Conservation (phyloP, 805 yeast species). For the Isabelozyma pseudorhagii region DNA sequence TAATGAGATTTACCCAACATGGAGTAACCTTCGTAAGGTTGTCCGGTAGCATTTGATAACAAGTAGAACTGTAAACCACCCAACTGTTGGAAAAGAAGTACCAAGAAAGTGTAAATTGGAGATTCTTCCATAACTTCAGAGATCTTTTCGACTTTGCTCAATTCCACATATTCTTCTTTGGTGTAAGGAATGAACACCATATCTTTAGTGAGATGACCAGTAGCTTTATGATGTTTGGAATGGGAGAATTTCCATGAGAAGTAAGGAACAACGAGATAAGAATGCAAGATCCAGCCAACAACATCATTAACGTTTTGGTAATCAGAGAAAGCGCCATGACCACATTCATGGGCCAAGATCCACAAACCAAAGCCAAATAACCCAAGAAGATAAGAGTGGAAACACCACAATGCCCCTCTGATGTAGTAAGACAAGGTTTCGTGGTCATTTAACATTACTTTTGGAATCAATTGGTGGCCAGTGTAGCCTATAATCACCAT, state of each 20-base stretch:
- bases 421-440: constrained; percentile 14
- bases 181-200: constrained; percentile 59
- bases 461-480: constrained; percentile 44
- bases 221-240: constrained; percentile 61
- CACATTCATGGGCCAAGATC: constrained; percentile 66
- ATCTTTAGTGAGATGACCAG: constrained; percentile 59
- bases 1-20: constrained; percentile 47
- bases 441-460: constrained; percentile 22
- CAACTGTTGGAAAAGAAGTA: constrained; percentile 50
- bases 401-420: constrained; percentile 42
- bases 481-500: constrained; percentile 41
- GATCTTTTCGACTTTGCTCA: constrained; percentile 27
- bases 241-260: constrained; percentile 63
- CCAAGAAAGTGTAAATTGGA: constrained; percentile 45
- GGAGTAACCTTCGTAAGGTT: constrained; percentile 38
- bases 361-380: constrained; percentile 57
- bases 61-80: constrained; percentile 55
- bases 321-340: constrained; percentile 61
- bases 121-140: constrained; percentile 53
- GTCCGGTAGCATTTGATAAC: constrained; percentile 56
- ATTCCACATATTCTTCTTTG: constrained; percentile 41
- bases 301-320: constrained; percentile 50
- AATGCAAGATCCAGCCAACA: constrained; percentile 61
- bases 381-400: constrained; percentile 40
- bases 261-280: constrained; percentile 56